Evolutionary conservation across 805 yeast species (phyloP), one percentile per base, ranked within the genome.

Genomic region (Ogataea degrootiae): DNA sequence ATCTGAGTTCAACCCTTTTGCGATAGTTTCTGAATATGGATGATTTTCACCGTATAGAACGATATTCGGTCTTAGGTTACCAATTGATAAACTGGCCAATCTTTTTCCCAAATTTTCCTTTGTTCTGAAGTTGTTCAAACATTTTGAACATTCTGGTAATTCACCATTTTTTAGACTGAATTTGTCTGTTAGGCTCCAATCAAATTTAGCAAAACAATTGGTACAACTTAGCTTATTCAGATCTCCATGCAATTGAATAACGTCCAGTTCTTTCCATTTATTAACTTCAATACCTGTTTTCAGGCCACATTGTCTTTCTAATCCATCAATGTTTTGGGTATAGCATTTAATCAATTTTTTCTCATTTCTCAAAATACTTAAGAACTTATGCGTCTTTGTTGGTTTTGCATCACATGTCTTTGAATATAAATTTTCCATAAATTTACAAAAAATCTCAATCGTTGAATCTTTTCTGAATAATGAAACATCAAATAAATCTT

Each of bases 11-110:
- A 87, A 67, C 7, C 90, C 89, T 41, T 74, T 75, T 2, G 95
- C 85, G 38, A 92, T 80, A n/a, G 73, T 68, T 51, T 88, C 96
- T 5, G 90, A 82, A 52, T 81, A 80, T 1, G 97, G 97, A 65
- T 92, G 98, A 58, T 90, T 83, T 61, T 92, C 98, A 2, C 97
- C 97, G 63, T 92, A 92, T 21, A 92, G 72, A 1, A 92, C 96
- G 48, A 92, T 90, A 58, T 85, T 85, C 5, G 99, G 99, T 47
- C 97, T 74, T 39, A 94, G 68, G 23, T 80, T 66, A 0, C 99
- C 99, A 5, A 84, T 78, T 39, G 72, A 71, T 0, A 87, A 84
- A 1, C 87, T 85, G 1, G 86, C 80, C 8, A 77, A 62, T 47
- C 99, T 68, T 64, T 90, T 90, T 4, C 98, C 98, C 16, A 72